A percentile compares a stretch with the other conserved stretches of the same genome.
These are phyloP conservation scores for Straminergon stramineum DNA, from an alignment of 225 moss, liverwort and hornwort genomes.

Conservation along the genomic window DNA sequence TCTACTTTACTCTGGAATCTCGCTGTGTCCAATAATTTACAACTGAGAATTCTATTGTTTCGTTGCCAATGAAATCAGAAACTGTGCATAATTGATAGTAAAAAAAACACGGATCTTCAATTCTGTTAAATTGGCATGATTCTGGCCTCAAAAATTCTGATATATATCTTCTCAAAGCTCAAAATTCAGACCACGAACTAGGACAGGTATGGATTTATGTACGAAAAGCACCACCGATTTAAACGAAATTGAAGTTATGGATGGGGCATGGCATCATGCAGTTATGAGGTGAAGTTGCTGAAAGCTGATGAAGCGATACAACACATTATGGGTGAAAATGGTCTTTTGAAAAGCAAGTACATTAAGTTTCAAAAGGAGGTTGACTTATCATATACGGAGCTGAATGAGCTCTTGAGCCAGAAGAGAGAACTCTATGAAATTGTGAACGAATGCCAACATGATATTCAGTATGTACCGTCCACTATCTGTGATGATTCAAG, in stretches of 20 bases:
- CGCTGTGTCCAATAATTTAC: not conserved
- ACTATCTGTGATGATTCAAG: not conserved
- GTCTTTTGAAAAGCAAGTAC: conserved; percentile 55
- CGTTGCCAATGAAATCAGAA: not conserved
- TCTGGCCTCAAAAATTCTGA: not conserved
- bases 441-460: conserved; percentile 56
- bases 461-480: conserved; percentile 31
- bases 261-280: not conserved
- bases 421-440: conserved; percentile 80
- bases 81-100: not conserved
- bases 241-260: not conserved
- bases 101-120: not conserved
- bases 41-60: not conserved
- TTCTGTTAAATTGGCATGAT: not conserved
- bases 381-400: conserved; percentile 54
- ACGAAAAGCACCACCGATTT: not conserved
- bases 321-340: conserved; percentile 67
- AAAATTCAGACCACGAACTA: not conserved
- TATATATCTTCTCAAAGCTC: not conserved
- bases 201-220: not conserved
- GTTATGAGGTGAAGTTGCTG: conserved; percentile 43
- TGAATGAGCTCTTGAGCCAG: conserved; percentile 43
- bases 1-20: not conserved
- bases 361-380: conserved; percentile 63
- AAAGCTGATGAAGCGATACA: conserved; percentile 43